These are phyloP conservation scores for Podaxis sp. DNA, from an alignment of 768 basidiomycete species.

Conservation along the genomic window DNA sequence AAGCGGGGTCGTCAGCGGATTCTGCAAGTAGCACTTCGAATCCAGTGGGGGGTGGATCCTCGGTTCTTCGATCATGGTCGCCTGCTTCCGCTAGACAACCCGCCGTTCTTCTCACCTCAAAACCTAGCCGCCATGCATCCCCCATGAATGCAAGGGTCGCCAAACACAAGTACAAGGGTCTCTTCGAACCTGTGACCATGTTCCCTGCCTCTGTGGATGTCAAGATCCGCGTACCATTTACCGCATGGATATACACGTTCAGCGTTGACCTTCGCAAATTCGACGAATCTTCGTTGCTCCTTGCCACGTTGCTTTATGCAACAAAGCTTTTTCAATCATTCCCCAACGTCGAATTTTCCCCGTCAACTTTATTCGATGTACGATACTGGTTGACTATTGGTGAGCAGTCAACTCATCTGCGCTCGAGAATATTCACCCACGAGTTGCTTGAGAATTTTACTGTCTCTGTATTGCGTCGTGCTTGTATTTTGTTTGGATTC, in stretches of 20 bases:
- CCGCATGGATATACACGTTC: slow-evolving; percentile 37
- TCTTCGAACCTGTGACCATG: slow-evolving; percentile 23
- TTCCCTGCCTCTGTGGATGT: slow-evolving; percentile 48
- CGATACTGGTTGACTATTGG: slow-evolving; percentile 50
- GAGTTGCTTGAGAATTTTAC: slow-evolving; percentile 45
- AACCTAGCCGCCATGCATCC: slow-evolving; percentile 8
- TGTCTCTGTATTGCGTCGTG: slow-evolving; percentile 49
- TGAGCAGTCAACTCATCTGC: slow-evolving; percentile 20
- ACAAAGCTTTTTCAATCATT: slow-evolving; percentile 39
- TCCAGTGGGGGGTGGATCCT: slow-evolving; percentile 19
- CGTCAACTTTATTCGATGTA: slow-evolving; percentile 22
- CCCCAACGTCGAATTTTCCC: slow-evolving; percentile 20
- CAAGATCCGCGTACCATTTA: slow-evolving; percentile 39
- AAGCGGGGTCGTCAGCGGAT: slow-evolving; percentile 34
- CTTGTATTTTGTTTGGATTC: slow-evolving; percentile 59
- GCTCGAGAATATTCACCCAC: slow-evolving; percentile 2
- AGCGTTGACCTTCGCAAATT: slow-evolving; percentile 59
- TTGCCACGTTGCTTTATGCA: slow-evolving; percentile 58
- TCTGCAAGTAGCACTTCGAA: slow-evolving; percentile 29
- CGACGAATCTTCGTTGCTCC: slow-evolving; percentile 59
- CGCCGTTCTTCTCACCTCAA: slow-evolving; percentile 18
- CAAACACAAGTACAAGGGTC: slow-evolving; percentile 1
- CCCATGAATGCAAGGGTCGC: slow-evolving; percentile 3
- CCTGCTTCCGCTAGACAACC: slow-evolving; percentile 40
- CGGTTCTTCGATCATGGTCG: slow-evolving; percentile 73